Evolutionary conservation across 805 yeast genomes (phyloP).

Genomic region (Ogataea kodamae): DNA sequence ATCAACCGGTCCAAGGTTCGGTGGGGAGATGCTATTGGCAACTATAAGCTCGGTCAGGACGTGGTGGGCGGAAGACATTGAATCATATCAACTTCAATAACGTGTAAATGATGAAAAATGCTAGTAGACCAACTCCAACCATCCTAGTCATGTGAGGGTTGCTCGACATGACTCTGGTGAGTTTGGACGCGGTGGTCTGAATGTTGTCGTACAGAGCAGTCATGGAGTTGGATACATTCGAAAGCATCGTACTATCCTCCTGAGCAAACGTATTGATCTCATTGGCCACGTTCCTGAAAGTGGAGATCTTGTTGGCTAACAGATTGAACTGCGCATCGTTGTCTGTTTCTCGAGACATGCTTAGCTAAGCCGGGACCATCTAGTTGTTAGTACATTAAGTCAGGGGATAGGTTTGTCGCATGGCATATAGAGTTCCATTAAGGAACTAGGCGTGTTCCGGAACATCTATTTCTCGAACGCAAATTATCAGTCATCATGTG

Average conservation of each 20-base stretch:
- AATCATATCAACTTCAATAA: constrained; percentile 43
- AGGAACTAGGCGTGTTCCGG: constrained; percentile 35
- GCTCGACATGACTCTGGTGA: constrained; percentile 52
- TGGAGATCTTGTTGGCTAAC: constrained; percentile 61
- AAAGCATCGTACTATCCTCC: constrained; percentile 44
- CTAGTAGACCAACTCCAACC: constrained; percentile 52
- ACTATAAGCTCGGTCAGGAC: constrained; percentile 81
- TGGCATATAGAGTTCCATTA: constrained; percentile 25
- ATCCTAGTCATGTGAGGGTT: constrained; percentile 60
- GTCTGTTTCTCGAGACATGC: constrained; percentile 28
- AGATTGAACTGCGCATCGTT: constrained; percentile 62
- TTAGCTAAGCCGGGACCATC: constrained; percentile 5
- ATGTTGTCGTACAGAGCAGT: constrained; percentile 45
- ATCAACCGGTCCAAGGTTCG: constrained; percentile 86
- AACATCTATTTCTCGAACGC: constrained; percentile 33
- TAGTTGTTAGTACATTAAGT: constrained; percentile 9
- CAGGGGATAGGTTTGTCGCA: constrained; percentile 34
- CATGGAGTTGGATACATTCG: constrained; percentile 48
- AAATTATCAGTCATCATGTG: constrained; percentile 34
- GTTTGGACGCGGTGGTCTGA: constrained; percentile 47
- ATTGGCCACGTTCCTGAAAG: constrained; percentile 60
- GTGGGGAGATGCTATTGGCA: constrained; percentile 94
- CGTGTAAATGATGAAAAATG: constrained; percentile 56
- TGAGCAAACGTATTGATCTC: constrained; percentile 66
- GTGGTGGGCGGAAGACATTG: constrained; percentile 47